Conservation (phyloP, 2,329 filamentous ascomycete species). For the Ophiostoma triangulosporum region DNA sequence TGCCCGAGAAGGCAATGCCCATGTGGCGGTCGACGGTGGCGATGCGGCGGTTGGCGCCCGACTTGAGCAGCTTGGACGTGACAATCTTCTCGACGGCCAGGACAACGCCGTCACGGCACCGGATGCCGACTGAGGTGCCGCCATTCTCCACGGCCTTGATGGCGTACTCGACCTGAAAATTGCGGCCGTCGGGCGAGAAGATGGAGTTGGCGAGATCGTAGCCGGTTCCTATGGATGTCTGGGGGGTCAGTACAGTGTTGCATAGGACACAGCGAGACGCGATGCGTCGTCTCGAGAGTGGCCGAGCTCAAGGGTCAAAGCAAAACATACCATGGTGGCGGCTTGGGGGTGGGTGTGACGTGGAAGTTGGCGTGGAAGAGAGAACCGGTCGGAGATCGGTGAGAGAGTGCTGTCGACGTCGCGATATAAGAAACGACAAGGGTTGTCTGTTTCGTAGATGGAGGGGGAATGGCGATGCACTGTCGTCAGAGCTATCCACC, state of each 20-base stretch:
- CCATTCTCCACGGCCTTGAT: conserved; percentile 98
- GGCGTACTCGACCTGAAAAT: conserved; percentile 98
- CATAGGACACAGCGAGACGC: too few species aligned
- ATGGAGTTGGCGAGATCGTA: conserved; percentile 99
- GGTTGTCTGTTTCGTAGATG: neutral
- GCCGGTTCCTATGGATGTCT: conserved; percentile 99
- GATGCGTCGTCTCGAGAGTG: too few species aligned
- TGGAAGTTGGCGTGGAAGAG: neutral
- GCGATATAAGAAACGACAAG: neutral
- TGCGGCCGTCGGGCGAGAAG: conserved; percentile 96
- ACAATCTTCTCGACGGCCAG: conserved; percentile 95
- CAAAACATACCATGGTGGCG: neutral
- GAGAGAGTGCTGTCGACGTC: neutral
- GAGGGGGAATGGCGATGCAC: too few species aligned
- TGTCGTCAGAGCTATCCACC: too few species aligned
- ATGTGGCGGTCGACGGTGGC: conserved; percentile 86
- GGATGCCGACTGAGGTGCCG: conserved; percentile 88
- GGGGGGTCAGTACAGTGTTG: conserved; percentile 5
- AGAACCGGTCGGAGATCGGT: too few species aligned
- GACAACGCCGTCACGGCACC: conserved; percentile 93
- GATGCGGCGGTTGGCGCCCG: conserved; percentile 93
- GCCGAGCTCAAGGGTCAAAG: too few species aligned
- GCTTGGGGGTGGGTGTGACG: neutral
- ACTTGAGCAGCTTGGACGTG: conserved; percentile 87
- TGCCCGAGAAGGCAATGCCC: conserved; percentile 84